Evolutionary conservation across 768 basidiomycete genomes (phyloP).

Genomic region (Termitomyces sp.): DNA sequence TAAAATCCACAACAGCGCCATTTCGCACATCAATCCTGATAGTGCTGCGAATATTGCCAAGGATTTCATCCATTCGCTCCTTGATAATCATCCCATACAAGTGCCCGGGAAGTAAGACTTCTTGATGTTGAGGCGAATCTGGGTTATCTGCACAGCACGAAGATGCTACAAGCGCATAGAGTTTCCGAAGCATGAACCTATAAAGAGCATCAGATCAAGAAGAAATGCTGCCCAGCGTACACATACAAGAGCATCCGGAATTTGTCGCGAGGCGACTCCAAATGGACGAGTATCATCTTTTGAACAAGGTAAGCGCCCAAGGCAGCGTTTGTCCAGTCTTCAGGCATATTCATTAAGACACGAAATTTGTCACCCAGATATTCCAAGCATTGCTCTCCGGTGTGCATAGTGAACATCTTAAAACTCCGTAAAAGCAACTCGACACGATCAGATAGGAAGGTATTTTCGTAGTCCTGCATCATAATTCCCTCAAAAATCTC

Average conservation of each 20-base stretch:
- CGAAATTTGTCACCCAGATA: conserved; percentile 97
- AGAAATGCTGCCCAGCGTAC: neutral
- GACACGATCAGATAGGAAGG: conserved; percentile 95
- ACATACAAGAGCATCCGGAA: conserved; percentile 91
- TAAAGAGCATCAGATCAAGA: conserved; percentile 1
- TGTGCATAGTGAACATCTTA: conserved; percentile 86
- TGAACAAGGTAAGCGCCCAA: conserved; percentile 80
- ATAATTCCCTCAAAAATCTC: conserved; percentile 96
- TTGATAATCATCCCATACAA: conserved; percentile 98
- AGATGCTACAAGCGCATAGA: conserved; percentile 87
- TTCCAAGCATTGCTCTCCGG: conserved; percentile 87
- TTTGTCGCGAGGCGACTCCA: conserved; percentile 85
- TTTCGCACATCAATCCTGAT: conserved; percentile 73
- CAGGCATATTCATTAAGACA: conserved; percentile 83
- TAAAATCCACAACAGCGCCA: conserved; percentile 80
- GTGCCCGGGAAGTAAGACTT: conserved; percentile 89
- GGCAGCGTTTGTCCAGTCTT: conserved; percentile 84
- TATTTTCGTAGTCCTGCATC: conserved; percentile 96
- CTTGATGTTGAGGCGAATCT: conserved; percentile 98
- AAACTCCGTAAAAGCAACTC: conserved; percentile 92
- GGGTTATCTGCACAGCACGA: conserved; percentile 93
- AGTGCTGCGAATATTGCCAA: conserved; percentile 66
- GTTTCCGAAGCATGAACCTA: conserved; percentile 96
- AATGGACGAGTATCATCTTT: conserved; percentile 86
- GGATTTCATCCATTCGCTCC: conserved; percentile 88